phyloP scores from a whole-genome alignment of 2,329 filamentous ascomycete genomes.

The Talaromyces marneffei region DNA sequence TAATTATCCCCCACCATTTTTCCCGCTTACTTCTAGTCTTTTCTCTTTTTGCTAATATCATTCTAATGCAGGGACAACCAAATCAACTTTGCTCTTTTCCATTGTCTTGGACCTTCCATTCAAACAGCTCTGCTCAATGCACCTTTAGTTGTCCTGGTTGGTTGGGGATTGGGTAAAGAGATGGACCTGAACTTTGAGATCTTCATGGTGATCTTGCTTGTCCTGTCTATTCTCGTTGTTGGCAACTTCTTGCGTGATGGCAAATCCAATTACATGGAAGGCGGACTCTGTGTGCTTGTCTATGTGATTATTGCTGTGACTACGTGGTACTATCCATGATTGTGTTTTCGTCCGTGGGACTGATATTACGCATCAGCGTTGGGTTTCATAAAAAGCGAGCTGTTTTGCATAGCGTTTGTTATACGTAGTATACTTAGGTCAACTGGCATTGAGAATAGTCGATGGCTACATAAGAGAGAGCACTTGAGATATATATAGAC shows the following conservation, averaged over 20 bases:
- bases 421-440: no score
- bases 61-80: slow-evolving; percentile 35
- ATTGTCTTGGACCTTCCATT: slow-evolving; percentile 79
- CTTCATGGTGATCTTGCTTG: slow-evolving; percentile 75
- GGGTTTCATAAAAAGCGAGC: not conserved
- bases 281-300: slow-evolving; percentile 64
- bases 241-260: slow-evolving; percentile 82
- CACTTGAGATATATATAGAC: no score
- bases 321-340: slow-evolving; percentile 55
- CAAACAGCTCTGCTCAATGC: slow-evolving; percentile 87
- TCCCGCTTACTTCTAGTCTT: not conserved
- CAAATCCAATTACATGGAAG: slow-evolving; percentile 87
- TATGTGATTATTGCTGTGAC: slow-evolving; percentile 59
- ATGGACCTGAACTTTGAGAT: slow-evolving; percentile 82
- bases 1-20: slow-evolving; percentile 42
- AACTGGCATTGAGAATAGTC: no score
- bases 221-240: slow-evolving; percentile 79
- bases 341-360: not conserved
- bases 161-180: slow-evolving; percentile 65
- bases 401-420: not conserved
- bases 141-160: slow-evolving; percentile 74
- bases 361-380: not conserved
- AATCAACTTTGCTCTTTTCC: slow-evolving; percentile 79
- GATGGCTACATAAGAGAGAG: no score
- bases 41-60: not conserved